Base-by-base conservation (phyloP, 2,329 filamentous ascomycete species). In the Ophiocordyceps polyrhachis-furcata region DNA sequence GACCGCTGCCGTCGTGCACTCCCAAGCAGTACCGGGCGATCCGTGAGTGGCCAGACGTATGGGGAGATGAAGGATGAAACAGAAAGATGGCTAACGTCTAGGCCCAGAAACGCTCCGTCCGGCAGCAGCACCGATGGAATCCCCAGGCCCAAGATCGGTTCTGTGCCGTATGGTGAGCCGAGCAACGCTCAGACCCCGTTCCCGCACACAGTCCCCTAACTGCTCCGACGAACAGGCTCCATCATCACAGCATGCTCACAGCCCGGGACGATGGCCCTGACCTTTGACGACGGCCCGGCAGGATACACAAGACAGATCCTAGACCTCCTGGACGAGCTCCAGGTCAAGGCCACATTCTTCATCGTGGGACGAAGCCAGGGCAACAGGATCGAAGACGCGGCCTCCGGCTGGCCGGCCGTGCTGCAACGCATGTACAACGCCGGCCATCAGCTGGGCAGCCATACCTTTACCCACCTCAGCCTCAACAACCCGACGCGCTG, bases 201-300 rank as follows among this genome's bases (percentile, higher is more conserved):
- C 6, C n/a, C n/a, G n/a, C n/a, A n/a, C n/a, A n/a, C n/a, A n/a
- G n/a, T 23, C 21, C 21, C 25, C 25, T 28, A 28, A 28, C 8
- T 7, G 25, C 25, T 28, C 9, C 7, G 9, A 28, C 25, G 25
- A 28, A 28, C 9, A 28, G 25, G 25, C 4, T 28, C 25, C 25
- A 11, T 28, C 25, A 38, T 38, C n/a, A 38, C 35, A 8, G n/a
- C 35, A 17, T 65, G 63, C 49, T 59, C 52, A 0, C 47, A 49
- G 13, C 56, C 60, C 1, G 62, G 58, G 20, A 54, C 57, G 45
- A 55, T 67, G 37, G 67, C 68, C 1, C 54, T 71, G 29, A 69
- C 66, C 1, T 68, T 64, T 50, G 68, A 70, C 47, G 67, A 70
- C 44, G 67, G 66, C 0, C 67, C 68, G 57, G 5, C 69, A 61